Conservation (phyloP, 805 yeast genomes). For the Pichia nakasei region DNA sequence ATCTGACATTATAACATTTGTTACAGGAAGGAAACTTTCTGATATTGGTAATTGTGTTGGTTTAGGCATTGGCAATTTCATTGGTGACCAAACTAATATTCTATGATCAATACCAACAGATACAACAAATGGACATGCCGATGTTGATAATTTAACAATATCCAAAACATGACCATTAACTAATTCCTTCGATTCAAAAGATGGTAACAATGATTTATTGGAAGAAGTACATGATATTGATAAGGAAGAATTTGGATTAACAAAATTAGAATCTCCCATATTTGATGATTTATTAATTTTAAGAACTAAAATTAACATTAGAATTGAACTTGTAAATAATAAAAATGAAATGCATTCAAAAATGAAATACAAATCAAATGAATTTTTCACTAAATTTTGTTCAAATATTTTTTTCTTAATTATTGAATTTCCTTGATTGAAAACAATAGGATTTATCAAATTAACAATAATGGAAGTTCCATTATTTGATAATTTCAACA, state of each 20-base stretch:
- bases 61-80: constrained; percentile 36
- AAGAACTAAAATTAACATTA: constrained; percentile 32
- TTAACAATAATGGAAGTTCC: neutral
- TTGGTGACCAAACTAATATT: constrained; percentile 67
- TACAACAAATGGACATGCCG: constrained; percentile 55
- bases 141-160: constrained; percentile 50
- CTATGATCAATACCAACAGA: constrained; percentile 68
- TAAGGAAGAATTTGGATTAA: neutral
- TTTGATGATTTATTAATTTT: constrained; percentile 2
- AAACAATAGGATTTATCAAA: constrained; percentile 1
- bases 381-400: constrained; percentile 22
- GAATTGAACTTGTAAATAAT: constrained; percentile 41
- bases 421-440: neutral
- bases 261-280: neutral
- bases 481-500: constrained; percentile 9
- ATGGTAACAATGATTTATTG: neutral
- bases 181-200: constrained; percentile 31
- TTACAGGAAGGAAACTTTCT: constrained; percentile 52
- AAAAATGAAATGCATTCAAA: constrained; percentile 48
- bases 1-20: constrained; percentile 46
- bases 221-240: neutral
- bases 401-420: constrained; percentile 5
- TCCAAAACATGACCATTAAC: constrained; percentile 53
- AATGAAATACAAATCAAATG: constrained; percentile 41
- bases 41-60: constrained; percentile 37